Evolutionary conservation across 2,329 filamentous ascomycete genomes (phyloP).

Genomic region (Alternaria viburni): DNA sequence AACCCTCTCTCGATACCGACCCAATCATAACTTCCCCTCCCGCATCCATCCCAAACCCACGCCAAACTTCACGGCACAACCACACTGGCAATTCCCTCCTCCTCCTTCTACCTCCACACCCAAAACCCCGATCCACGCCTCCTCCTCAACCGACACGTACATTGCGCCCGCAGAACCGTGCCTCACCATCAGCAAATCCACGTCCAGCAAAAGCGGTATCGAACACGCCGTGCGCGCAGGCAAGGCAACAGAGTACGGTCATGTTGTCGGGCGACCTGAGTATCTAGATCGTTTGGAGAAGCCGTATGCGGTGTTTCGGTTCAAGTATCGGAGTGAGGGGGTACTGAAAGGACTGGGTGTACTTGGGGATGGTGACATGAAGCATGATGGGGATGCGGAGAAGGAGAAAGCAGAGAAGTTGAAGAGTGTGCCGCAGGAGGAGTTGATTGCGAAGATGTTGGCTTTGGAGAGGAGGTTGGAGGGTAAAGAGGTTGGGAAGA

Average conservation of each 20-base stretch:
- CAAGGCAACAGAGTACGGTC: slow-evolving; percentile 47
- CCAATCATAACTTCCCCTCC: not conserved
- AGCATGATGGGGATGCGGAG: not conserved
- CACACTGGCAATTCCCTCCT: slow-evolving; percentile 42
- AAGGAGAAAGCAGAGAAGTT: slow-evolving; percentile 10
- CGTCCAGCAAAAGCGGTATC: slow-evolving; percentile 6
- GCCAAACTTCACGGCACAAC: slow-evolving; percentile 16
- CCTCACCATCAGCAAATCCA: slow-evolving; percentile 14
- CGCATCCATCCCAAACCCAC: not conserved
- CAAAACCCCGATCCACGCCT: too few species aligned
- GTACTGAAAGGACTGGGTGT: slow-evolving; percentile 40
- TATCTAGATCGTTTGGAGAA: slow-evolving; percentile 49
- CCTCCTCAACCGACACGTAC: not conserved
- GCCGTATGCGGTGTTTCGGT: slow-evolving; percentile 56
- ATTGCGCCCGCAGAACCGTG: slow-evolving; percentile 39
- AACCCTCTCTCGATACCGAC: slow-evolving; percentile 16
- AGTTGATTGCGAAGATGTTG: slow-evolving; percentile 19
- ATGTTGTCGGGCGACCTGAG: slow-evolving; percentile 45
- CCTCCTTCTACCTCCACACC: slow-evolving; percentile 1
- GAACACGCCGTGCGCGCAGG: slow-evolving; percentile 44
- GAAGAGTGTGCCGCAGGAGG: slow-evolving; percentile 34
- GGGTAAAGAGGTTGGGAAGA: slow-evolving; percentile 11
- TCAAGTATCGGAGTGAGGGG: slow-evolving; percentile 51
- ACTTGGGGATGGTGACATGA: slow-evolving; percentile 18
- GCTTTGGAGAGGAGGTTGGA: slow-evolving; percentile 32